Percentiles rank a stretch among this genome's conserved stretches.
phyloP scores from a whole-genome alignment of 2,329 filamentous ascomycete species.

The Trichoderma breve region DNA sequence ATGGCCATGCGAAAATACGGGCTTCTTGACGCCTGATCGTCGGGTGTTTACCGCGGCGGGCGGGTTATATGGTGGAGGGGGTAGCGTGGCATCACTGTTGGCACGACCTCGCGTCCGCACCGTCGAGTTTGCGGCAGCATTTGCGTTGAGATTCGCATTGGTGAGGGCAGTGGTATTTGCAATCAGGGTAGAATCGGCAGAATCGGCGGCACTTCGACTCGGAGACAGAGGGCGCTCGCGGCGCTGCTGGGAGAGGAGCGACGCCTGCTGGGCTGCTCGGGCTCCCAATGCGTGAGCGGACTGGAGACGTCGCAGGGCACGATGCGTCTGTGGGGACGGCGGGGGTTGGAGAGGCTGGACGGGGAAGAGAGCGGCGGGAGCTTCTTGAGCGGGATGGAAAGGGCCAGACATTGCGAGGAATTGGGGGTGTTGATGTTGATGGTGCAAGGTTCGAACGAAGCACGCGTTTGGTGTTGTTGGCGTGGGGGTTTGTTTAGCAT shows the following conservation, averaged over 20 bases:
- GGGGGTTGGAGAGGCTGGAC: constrained; percentile 33
- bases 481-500: background rate
- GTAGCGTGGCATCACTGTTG: constrained; percentile 66
- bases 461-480: background rate
- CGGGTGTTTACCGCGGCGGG: constrained; percentile 36
- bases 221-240: constrained; percentile 44
- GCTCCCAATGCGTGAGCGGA: constrained; percentile 69
- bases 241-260: constrained; percentile 63
- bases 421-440: background rate
- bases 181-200: background rate
- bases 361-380: background rate
- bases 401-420: background rate
- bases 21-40: constrained; percentile 42
- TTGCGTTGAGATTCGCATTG: background rate
- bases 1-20: constrained; percentile 50
- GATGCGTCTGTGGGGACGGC: constrained; percentile 62
- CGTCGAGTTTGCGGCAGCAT: constrained; percentile 24
- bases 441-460: background rate
- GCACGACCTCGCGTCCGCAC: constrained; percentile 59
- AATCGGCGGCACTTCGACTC: constrained; percentile 24
- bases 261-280: constrained; percentile 47
- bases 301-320: constrained; percentile 69
- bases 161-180: background rate
- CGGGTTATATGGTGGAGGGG: constrained; percentile 36
- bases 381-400: background rate